Base-by-base conservation (phyloP, 257 asterid species). In the Knoxia roxburghii region DNA sequence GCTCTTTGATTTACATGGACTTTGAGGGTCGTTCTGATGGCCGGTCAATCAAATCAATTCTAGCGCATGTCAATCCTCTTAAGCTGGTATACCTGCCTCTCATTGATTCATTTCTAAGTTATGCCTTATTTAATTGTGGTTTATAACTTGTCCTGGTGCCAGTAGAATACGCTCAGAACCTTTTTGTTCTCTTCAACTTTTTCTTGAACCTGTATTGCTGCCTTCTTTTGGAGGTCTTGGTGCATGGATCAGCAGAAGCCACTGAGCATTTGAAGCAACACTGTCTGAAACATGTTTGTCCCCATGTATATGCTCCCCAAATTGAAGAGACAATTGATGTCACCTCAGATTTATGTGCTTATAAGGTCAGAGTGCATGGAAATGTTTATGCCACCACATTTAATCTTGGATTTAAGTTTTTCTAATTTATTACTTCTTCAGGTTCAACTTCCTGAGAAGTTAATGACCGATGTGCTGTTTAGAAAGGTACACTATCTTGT, bases 21-120 rank as follows among this genome's bases (percentile, higher is more conserved):
- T 86, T 93, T 75, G 98, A 93, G 80, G 99, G 99, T 65, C 96
- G 97, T 75, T 85, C 99, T 59, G 99, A 93, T 80, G 99, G 99
- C 61, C 85, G 96, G 66, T 90, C 99, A 60, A 81, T 93, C 51
- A 93, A 93, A 84, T 90, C 95, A 83, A 93, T 90, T 75, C 86
- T 93, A 63, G 81, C 92, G 62, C 97, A 93, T 35, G 99, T 93
- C 48, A 86, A 96, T 23, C 99, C 97, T 58, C 79, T 93, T 73
- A 90, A 93, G 95, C 95, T 93, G 86, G 99, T 93, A 80, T 45
- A 65, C 71, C 65, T 68, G 61, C 72, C 48, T 52, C 61, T 41
- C 26, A 35, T 48, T 50, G 18, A 54, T 12, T 49, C 26, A 26
- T 53, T 64, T 57, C 12, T 0, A 51, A 43, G 54, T 33, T 21